Conservation (phyloP, 1,284 basidiomycete species). For the Apiotrichum siamense region DNA sequence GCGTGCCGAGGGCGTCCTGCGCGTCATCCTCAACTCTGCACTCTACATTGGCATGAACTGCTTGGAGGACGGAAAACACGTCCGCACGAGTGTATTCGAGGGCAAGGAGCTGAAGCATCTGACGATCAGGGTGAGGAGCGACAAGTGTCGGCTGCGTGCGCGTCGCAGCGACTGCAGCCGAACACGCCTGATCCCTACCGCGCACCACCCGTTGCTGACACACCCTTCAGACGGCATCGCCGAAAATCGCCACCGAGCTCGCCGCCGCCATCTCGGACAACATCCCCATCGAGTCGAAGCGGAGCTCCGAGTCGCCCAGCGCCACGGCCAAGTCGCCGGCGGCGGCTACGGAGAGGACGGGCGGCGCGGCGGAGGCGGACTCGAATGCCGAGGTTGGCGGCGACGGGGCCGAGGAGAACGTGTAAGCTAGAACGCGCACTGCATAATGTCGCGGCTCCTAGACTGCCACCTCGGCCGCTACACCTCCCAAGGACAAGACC, state of each 20-base stretch:
- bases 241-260: slow-evolving; percentile 54
- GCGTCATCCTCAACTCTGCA: slow-evolving; percentile 75
- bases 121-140: slow-evolving; percentile 62
- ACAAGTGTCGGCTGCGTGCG: not conserved
- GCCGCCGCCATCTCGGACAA: slow-evolving; percentile 32
- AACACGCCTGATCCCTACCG: no score
- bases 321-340: not conserved
- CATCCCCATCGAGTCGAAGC: slow-evolving; percentile 29
- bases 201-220: not conserved
- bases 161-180: no score
- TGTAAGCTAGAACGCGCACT: not conserved
- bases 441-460: no score
- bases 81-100: slow-evolving; percentile 71
- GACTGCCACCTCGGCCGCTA: no score
- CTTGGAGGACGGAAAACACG: slow-evolving; percentile 65
- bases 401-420: slow-evolving; percentile 3
- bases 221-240: slow-evolving; percentile 52
- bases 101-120: slow-evolving; percentile 61
- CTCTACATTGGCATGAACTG: slow-evolving; percentile 82
- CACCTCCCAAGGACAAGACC: no score
- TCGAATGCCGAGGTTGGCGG: no score
- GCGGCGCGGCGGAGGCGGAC: no score
- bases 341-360: not conserved
- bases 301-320: not conserved
- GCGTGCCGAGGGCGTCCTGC: slow-evolving; percentile 86